Evolutionary conservation across 1,284 basidiomycete species (phyloP).

Genomic region (Sparassis latifolia): DNA sequence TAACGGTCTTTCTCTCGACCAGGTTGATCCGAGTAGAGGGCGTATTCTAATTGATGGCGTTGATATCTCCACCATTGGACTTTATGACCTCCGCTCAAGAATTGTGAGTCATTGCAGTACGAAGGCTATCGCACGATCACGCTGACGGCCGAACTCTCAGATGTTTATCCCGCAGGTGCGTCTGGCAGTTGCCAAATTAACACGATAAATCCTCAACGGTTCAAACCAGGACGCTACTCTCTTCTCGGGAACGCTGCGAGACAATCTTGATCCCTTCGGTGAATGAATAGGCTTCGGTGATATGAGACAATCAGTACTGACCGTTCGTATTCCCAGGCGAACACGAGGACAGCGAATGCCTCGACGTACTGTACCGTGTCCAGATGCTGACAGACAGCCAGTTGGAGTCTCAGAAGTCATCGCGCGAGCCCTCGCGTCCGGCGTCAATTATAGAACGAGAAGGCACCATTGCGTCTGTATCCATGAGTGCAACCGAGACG

Average conservation of each 20-base stretch:
- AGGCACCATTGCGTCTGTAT: slow-evolving; percentile 29
- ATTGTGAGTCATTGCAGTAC: slow-evolving; percentile 38
- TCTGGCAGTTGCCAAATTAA: background rate
- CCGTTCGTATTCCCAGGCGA: slow-evolving; percentile 40
- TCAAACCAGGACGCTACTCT: slow-evolving; percentile 62
- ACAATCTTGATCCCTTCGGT: slow-evolving; percentile 86
- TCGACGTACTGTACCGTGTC: slow-evolving; percentile 60
- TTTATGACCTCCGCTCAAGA: slow-evolving; percentile 76
- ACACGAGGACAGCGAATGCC: slow-evolving; percentile 74
- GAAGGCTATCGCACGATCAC: too few relatives aligned
- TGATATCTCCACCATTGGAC: slow-evolving; percentile 83
- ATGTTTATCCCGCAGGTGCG: slow-evolving; percentile 76
- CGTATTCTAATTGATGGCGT: slow-evolving; percentile 83
- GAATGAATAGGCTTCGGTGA: background rate
- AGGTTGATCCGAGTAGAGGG: slow-evolving; percentile 77
- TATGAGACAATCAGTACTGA: background rate
- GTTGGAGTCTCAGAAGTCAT: slow-evolving; percentile 39
- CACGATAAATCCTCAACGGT: too few relatives aligned
- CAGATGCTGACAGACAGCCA: slow-evolving; percentile 50
- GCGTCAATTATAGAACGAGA: slow-evolving; percentile 33
- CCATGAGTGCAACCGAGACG: slow-evolving; percentile 36
- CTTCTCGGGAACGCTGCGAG: slow-evolving; percentile 82
- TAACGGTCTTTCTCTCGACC: slow-evolving; percentile 1
- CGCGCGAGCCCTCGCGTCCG: slow-evolving; percentile 42
- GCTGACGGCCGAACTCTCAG: slow-evolving; percentile 24